Base-by-base conservation (phyloP, 2,329 filamentous ascomycete genomes). In the Hymenoscyphus occultus region DNA sequence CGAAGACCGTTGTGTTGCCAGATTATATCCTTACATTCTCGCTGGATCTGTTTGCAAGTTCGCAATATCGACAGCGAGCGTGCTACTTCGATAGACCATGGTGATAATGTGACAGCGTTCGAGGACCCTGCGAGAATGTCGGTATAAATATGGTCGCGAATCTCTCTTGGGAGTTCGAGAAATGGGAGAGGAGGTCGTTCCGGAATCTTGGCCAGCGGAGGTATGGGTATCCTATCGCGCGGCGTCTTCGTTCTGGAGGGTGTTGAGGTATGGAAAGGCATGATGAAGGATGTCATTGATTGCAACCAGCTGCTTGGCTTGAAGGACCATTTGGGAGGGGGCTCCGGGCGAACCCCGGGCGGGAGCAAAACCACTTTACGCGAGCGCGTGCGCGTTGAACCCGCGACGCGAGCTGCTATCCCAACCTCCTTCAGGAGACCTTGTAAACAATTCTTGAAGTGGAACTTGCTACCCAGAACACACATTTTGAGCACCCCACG, bases 21-120 rank as follows among this genome's bases (percentile, higher is more conserved):
- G 16, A 74, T 72, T 14, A 73, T 68, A 32, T 73, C 71, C 60
- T 74, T 74, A 65, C 70, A 71, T 66, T 74, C 73, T 59, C 69
- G 58, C 19, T 73, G 70, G 54, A 74, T 68, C 60, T 74, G 73
- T 56, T 70, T 74, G 67, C 72, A 74, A 28, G 70, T 73, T 63
- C 71, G 69, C 12, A 74, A 65, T 19, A 74, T 64, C 4, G 68
- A 70, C 40, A 74, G 64, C 13, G 72, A 74, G 13, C 60, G 61
- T 16, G 71, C 69, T 14, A 73, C 65, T 6, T 73, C 68, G 40
- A 73, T 32, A 2, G 68, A 70, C 71, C 71, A 74, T 39, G 72
- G 71, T 12, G 68, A 71, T 10, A 73, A 64, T 6, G 67, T 70
- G 40, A 71, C 68, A 22, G 42, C 22, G 40, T 69, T 68, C n/a